Evolutionary conservation across 768 basidiomycete species (phyloP), one percentile per base, ranked within the genome.

Genomic region (Tremella mesenterica): DNA sequence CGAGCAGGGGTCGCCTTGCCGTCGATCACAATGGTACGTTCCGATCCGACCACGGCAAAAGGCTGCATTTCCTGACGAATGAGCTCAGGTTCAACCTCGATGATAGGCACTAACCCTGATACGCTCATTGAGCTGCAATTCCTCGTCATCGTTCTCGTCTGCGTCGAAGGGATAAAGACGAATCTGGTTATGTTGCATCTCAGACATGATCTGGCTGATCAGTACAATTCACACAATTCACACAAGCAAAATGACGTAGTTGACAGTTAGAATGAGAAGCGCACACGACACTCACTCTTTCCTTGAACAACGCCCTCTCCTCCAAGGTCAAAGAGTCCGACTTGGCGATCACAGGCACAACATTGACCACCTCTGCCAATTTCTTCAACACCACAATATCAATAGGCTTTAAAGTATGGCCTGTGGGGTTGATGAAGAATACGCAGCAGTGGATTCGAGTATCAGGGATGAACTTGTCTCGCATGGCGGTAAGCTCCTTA

Each of bases 321-420:
- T 95, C 92, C 53, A 88, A 73, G 1, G 92, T 96, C 78, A 99
- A 79, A 59, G 83, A 85, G 75, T 99, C 93, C 27, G 87, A 81
- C 80, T 99, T 99, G 63, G 95, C 93, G 67, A 99, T 96, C 57
- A 99, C 87, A n/a, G 93, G 93, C 7, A 99, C 92, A 48, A 99
- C 93, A 65, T 99, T 99, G 74, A 96, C 95, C 38, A 97, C 93
- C 73, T 97, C 95, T 73, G 86, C 87, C 57, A 99, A 79, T 78
- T 96, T 96, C 80, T 96, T 95, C 85, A 99, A 90, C 60, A 99
- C 95, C 68, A 91, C 91, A 43, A 97, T 85, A 66, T 99, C 93
- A 67, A 99, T 91, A 27, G 95, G 84, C 56, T 92, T 88, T 52
- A 99, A 82, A 3, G 86, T 84, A 76, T 99, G 93, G 20, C 93